These are phyloP conservation scores for Boletus sp. DNA, from an alignment of 768 basidiomycete genomes.

Conservation along the genomic window DNA sequence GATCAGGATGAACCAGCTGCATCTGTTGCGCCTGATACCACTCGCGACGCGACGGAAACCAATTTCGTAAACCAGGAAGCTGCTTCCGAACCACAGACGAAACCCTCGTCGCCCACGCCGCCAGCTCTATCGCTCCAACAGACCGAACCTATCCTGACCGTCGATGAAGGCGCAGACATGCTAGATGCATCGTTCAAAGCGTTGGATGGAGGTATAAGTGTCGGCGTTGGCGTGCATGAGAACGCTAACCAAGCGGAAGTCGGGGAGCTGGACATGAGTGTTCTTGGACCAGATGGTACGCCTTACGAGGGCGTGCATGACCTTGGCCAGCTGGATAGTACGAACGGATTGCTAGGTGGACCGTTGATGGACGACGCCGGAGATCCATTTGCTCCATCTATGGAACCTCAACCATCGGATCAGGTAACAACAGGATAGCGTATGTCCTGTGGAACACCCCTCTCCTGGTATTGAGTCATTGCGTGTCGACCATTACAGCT, in stretches of 20 bases:
- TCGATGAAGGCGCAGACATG: conserved; percentile 38
- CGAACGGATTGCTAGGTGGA: conserved; percentile 56
- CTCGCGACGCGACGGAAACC: conserved; percentile 38
- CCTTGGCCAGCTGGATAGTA: conserved; percentile 52
- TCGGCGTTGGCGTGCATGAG: conserved; percentile 39
- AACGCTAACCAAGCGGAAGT: conserved; percentile 30
- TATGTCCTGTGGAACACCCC: neutral
- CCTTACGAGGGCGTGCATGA: conserved; percentile 51
- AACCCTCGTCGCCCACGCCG: conserved; percentile 66
- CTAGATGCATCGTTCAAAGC: conserved; percentile 58
- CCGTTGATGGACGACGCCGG: conserved; percentile 54
- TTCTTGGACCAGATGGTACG: conserved; percentile 63
- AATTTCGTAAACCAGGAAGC: conserved; percentile 34
- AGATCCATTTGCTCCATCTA: conserved; percentile 53
- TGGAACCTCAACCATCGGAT: conserved; percentile 19
- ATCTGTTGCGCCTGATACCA: conserved; percentile 40
- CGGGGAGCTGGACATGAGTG: conserved; percentile 59
- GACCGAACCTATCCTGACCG: conserved; percentile 43
- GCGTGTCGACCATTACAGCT: neutral
- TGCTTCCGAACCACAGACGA: conserved; percentile 51
- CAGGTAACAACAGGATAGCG: conserved; percentile 13
- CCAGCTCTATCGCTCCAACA: conserved; percentile 53
- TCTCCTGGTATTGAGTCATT: conserved; percentile 7
- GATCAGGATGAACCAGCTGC: conserved; percentile 58
- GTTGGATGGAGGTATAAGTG: conserved; percentile 45